Conservation (phyloP, 2,329 filamentous ascomycete species). For the Furcasterigmium sp. region DNA sequence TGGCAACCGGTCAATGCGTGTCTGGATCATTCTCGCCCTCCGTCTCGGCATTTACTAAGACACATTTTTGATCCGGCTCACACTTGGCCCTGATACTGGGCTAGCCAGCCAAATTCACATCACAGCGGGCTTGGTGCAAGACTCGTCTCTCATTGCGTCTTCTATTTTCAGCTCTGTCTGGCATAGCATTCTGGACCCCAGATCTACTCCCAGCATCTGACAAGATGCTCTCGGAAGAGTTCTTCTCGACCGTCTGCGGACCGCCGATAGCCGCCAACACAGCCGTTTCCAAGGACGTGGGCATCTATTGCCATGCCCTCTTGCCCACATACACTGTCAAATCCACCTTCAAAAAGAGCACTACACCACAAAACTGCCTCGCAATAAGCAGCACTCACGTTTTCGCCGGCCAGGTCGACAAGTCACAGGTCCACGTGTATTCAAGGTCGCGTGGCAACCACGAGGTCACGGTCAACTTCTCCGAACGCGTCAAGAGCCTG, state of each 20-base stretch:
- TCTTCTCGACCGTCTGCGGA: conserved; percentile 54
- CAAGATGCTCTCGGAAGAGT: conserved; percentile 54
- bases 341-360: conserved; percentile 86
- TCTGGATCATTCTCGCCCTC: too few species aligned
- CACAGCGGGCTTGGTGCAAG: not conserved
- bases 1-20: too few species aligned
- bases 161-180: not conserved
- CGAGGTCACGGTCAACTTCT: conserved; percentile 82
- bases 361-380: conserved; percentile 70
- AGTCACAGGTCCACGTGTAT: conserved; percentile 91
- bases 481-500: conserved; percentile 77
- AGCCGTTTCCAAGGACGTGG: conserved; percentile 69
- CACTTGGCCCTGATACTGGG: too few species aligned
- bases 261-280: conserved; percentile 56
- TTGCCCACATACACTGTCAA: conserved; percentile 73
- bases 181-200: not conserved
- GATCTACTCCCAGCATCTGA: not conserved
- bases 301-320: conserved; percentile 79
- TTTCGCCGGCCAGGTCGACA: conserved; percentile 87
- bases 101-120: too few species aligned
- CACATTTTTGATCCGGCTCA: too few species aligned
- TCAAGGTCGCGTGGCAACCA: conserved; percentile 77
- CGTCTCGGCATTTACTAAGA: too few species aligned
- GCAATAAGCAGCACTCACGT: conserved; percentile 78
- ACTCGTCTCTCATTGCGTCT: not conserved